These are phyloP conservation scores for Choiromyces venosus DNA, from an alignment of 495 filamentous ascomycete species.

Conservation along the genomic window DNA sequence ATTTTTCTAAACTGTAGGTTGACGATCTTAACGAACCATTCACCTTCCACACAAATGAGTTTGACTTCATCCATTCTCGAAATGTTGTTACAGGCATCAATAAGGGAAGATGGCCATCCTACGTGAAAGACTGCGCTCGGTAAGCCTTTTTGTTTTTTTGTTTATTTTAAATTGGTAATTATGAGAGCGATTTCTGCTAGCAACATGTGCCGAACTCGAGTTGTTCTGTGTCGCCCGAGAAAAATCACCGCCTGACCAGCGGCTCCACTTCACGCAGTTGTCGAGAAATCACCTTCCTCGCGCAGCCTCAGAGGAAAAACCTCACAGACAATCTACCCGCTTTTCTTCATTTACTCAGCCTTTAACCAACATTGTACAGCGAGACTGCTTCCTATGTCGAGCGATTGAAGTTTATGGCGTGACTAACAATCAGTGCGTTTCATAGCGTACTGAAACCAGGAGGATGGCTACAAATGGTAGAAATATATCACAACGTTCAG, in stretches of 20 bases:
- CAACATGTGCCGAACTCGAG: background rate
- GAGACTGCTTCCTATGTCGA: background rate
- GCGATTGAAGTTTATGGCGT: background rate
- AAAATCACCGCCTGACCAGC: background rate
- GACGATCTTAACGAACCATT: slow-evolving; percentile 74
- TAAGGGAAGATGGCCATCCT: slow-evolving; percentile 66
- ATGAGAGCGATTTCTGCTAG: background rate
- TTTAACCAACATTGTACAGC: background rate
- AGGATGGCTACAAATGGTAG: slow-evolving; percentile 88
- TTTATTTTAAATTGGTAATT: background rate
- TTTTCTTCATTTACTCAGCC: background rate
- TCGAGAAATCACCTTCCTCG: background rate
- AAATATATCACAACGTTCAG: slow-evolving; percentile 81
- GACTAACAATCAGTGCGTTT: background rate
- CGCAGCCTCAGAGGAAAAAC: background rate
- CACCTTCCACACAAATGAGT: slow-evolving; percentile 68
- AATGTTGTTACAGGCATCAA: slow-evolving; percentile 76
- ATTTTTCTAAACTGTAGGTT: slow-evolving; percentile 47
- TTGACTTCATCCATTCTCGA: slow-evolving; percentile 86
- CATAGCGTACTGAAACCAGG: slow-evolving; percentile 57
- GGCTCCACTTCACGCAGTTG: background rate
- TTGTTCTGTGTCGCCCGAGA: background rate
- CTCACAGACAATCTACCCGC: background rate
- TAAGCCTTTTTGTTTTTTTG: slow-evolving; percentile 36
- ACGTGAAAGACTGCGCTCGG: slow-evolving; percentile 71